Evolutionary conservation across 2,329 filamentous ascomycete genomes (phyloP), one percentile per base, ranked within the genome.

Genomic region (Huntiella omanensis): DNA sequence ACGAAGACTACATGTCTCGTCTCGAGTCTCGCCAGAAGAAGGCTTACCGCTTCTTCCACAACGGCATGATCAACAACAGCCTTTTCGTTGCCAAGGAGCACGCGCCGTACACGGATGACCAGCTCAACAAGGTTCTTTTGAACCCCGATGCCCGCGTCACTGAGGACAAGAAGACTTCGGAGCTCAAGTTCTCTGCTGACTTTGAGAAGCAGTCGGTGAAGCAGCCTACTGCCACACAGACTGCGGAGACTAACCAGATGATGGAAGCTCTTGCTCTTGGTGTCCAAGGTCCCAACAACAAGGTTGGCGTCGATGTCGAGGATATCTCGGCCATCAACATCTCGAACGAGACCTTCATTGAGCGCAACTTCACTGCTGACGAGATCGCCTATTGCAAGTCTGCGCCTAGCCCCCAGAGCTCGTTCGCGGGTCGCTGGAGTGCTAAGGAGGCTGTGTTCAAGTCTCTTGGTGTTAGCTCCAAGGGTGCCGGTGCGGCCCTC

Each of bases 401-500:
- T 57, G 80, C 84, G 12, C 67, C 85, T 4, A 80, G 74, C 58
- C 83, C 86, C 1, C 84, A 85, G 59, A 83, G 87, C 53, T 92
- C 85, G 44, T 98, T 95, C 63, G 85, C 88, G 4, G 91, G 91
- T 43, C 78, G 86, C 54, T 98, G 91, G 91, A 88, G 81, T 56
- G 91, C 91, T 33, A 98, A 98, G 69, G 91, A 98, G 66, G 91
- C 91, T 22, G 87, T 98, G 1, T 98, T 98, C 73, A 98, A 98
- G 75, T 86, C 84, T 34, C 70, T 98, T 11, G 86, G 87, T 54
- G 87, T 96, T 10, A 66, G 73, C 55, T 81, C 87, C 63, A 79
- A 83, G 64, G 91, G 91, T 51, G 87, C 82, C 7, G 91, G 92
- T 53, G 88, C 91, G 50, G 71, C 85, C 12, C 63, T 98, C 64